A percentile compares a stretch with the other conserved stretches of the same genome.
phyloP scores from a whole-genome alignment of 2,329 filamentous ascomycete genomes.

The Xylariaceae sp. region DNA sequence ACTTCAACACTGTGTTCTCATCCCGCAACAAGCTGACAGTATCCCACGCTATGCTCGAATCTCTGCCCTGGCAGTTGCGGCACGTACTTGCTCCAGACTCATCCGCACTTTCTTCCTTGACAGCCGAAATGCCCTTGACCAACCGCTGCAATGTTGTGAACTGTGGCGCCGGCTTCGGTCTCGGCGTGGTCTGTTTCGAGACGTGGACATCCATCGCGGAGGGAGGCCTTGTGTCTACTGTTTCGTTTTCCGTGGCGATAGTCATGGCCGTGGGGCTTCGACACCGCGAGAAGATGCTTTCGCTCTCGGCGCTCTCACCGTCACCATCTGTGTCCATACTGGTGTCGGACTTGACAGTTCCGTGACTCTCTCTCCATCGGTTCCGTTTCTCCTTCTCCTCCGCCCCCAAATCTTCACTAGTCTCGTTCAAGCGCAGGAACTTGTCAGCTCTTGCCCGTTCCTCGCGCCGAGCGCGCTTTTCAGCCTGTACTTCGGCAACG shows the following conservation, averaged over 20 bases:
- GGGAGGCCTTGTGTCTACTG: constrained; percentile 9
- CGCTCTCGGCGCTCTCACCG: constrained; percentile 43
- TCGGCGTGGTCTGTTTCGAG: constrained; percentile 15
- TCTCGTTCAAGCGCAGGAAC: constrained; percentile 17
- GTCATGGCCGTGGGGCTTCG: constrained; percentile 52
- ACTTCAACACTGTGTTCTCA: constrained; percentile 60
- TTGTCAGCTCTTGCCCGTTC: constrained; percentile 33
- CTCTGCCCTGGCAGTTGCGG: constrained; percentile 54
- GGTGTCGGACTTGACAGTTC: constrained; percentile 39
- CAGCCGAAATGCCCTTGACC: constrained; percentile 42
- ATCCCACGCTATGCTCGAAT: constrained; percentile 60
- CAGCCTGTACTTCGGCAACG: constrained; percentile 47
- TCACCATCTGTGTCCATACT: constrained; percentile 41
- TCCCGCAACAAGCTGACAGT: constrained; percentile 58
- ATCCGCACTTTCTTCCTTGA: constrained; percentile 27
- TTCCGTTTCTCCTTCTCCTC: constrained; percentile 48
- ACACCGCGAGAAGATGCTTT: constrained; percentile 59
- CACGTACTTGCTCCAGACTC: constrained; percentile 36
- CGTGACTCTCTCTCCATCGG: constrained; percentile 41
- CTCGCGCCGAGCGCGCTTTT: constrained; percentile 45
- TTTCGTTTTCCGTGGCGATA: constrained; percentile 25
- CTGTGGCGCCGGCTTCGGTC: constrained; percentile 32
- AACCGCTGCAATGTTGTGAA: constrained; percentile 47
- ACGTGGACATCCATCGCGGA: constrained; percentile 11
- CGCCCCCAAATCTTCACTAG: constrained; percentile 51